Evolutionary conservation across 495 filamentous ascomycete species (phyloP).

Genomic region (Platismatia glauca): DNA sequence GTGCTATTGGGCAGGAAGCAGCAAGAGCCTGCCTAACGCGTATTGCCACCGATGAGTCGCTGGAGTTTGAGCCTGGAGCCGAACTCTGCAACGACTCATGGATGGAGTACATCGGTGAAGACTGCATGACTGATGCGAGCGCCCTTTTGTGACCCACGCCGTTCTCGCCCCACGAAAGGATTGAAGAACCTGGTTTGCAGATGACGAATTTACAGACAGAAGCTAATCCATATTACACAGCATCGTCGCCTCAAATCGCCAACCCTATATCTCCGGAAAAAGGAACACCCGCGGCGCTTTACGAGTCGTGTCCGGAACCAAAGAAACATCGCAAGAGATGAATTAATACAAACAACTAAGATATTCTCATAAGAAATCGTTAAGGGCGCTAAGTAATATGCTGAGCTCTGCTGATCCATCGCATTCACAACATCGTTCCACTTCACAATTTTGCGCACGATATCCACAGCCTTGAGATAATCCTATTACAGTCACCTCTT

Average conservation of each 20-base stretch:
- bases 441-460: too few species aligned
- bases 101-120: neutral
- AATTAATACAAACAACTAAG: too few species aligned
- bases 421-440: too few species aligned
- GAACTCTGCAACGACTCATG: neutral
- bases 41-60: too few species aligned
- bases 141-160: neutral
- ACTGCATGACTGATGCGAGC: slow-evolving; percentile 4
- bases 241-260: slow-evolving; percentile 1
- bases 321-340: slow-evolving; percentile 10
- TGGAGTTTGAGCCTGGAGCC: neutral
- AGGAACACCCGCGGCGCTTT: slow-evolving; percentile 7
- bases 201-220: slow-evolving; percentile 7
- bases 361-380: too few species aligned
- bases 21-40: too few species aligned
- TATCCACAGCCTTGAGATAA: too few species aligned
- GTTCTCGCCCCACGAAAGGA: slow-evolving; percentile 3
- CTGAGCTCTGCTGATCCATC: too few species aligned
- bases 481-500: too few species aligned
- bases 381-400: too few species aligned
- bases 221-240: slow-evolving; percentile 1
- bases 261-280: slow-evolving; percentile 5
- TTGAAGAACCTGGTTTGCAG: slow-evolving; percentile 4
- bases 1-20: slow-evolving; percentile 12
- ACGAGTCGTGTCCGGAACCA: neutral